These are phyloP conservation scores for Hamamelis virginiana DNA, from an alignment of 164 flowering plant genomes.

Conservation along the genomic window DNA sequence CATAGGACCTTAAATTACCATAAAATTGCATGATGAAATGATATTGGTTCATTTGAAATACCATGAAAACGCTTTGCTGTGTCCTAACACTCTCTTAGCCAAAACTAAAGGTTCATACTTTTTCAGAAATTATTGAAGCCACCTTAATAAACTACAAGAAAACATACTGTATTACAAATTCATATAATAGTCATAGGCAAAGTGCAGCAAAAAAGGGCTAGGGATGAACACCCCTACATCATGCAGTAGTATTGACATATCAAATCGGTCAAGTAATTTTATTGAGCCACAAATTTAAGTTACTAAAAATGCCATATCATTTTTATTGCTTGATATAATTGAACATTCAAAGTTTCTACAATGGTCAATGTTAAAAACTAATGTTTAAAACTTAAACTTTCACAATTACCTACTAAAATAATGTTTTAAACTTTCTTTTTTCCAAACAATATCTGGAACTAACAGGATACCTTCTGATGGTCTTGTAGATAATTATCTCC, in stretches of 20 bases:
- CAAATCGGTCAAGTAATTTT: background rate
- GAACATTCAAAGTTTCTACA: too few species aligned
- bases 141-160: background rate
- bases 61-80: too few species aligned
- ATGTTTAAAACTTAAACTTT: too few species aligned
- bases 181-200: background rate
- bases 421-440: background rate
- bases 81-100: background rate
- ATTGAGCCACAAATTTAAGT: background rate
- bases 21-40: too few species aligned
- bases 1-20: too few species aligned
- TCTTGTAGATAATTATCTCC: conserved; percentile 50
- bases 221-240: background rate
- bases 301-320: too few species aligned
- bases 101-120: too few species aligned
- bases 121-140: background rate
- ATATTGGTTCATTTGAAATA: too few species aligned
- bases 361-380: too few species aligned
- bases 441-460: background rate
- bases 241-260: background rate
- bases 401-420: too few species aligned
- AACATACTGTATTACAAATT: too few species aligned
- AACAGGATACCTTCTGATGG: conserved; percentile 33
- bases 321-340: too few species aligned
- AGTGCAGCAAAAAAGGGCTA: background rate